These are phyloP conservation scores for Castanea sativa DNA, from an alignment of 306 rosid species.

Conservation along the genomic window DNA sequence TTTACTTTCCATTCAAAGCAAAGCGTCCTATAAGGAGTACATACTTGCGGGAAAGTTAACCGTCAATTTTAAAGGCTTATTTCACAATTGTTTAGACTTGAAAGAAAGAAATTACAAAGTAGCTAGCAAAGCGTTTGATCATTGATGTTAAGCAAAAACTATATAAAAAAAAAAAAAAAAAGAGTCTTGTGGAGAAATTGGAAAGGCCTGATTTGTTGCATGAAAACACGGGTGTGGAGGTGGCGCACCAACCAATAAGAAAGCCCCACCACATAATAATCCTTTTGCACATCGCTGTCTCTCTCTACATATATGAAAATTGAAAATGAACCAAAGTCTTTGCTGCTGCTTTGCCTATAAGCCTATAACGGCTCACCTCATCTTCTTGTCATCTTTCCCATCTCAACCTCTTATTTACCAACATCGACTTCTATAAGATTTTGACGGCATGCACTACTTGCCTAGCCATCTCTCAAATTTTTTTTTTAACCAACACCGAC, in stretches of 20 bases:
- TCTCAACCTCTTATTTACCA: neutral
- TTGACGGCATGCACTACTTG: too few relatives aligned
- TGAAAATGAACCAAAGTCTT: neutral
- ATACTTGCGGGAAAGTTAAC: constrained; percentile 55
- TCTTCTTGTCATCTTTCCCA: constrained; percentile 26
- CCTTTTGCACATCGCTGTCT: constrained; percentile 23
- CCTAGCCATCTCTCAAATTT: too few relatives aligned
- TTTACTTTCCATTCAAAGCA: constrained; percentile 52
- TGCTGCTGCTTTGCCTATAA: too few relatives aligned
- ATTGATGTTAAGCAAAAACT: constrained; percentile 21
- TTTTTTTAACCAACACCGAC: neutral
- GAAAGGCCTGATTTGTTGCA: constrained; percentile 60
- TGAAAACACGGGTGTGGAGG: constrained; percentile 48
- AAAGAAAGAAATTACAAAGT: neutral
- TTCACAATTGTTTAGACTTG: constrained; percentile 24
- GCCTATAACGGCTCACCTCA: constrained; percentile 19
- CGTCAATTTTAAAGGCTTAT: constrained; percentile 22
- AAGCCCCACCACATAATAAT: constrained; percentile 33
- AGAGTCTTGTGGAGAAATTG: constrained; percentile 27
- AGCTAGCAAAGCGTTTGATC: constrained; percentile 9
- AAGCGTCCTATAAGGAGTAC: constrained; percentile 37
- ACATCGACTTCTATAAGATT: too few relatives aligned
- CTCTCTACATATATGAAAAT: constrained; percentile 14
- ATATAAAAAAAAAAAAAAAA: too few relatives aligned
- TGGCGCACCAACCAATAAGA: constrained; percentile 45